A percentile compares a stretch with the other conserved stretches of the same genome.
Evolutionary conservation across 345 rosid species (phyloP).

Genomic region (Populus euphratica): DNA sequence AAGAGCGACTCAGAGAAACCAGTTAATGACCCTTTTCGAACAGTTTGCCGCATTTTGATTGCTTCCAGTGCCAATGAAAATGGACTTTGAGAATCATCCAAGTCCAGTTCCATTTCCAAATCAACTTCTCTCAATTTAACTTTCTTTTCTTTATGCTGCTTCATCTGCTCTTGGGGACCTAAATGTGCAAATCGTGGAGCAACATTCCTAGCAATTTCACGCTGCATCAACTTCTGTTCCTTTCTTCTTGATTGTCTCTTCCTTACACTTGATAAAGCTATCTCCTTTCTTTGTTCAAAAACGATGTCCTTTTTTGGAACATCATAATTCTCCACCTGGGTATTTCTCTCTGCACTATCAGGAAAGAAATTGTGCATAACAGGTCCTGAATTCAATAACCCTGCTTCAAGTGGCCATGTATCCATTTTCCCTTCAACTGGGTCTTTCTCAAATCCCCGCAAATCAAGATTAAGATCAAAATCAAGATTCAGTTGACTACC

Average conservation of each 20-base stretch:
- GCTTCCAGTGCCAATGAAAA: constrained; percentile 30
- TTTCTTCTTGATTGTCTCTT: background rate
- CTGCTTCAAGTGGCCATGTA: background rate
- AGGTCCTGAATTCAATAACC: background rate
- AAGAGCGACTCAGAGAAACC: constrained; percentile 1
- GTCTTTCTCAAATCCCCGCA: background rate
- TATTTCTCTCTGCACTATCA: background rate
- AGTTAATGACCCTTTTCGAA: background rate
- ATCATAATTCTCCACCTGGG: background rate
- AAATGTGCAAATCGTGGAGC: constrained; percentile 18
- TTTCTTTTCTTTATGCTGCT: background rate
- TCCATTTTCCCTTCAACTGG: background rate
- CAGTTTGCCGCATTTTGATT: constrained; percentile 23
- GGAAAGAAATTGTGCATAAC: background rate
- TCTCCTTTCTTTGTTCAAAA: background rate
- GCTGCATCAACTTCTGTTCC: background rate
- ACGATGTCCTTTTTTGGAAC: background rate
- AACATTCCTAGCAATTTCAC: constrained; percentile 1
- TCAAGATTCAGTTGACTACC: background rate
- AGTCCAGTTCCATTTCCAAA: background rate
- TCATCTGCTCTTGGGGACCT: background rate
- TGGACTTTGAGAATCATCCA: constrained; percentile 14
- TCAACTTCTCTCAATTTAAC: background rate
- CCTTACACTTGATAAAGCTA: background rate
- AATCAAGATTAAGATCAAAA: background rate